Percentiles rank a stretch among this genome's conserved stretches.
Conservation (phyloP, 305 asterid species). For the Rubia balearica region DNA sequence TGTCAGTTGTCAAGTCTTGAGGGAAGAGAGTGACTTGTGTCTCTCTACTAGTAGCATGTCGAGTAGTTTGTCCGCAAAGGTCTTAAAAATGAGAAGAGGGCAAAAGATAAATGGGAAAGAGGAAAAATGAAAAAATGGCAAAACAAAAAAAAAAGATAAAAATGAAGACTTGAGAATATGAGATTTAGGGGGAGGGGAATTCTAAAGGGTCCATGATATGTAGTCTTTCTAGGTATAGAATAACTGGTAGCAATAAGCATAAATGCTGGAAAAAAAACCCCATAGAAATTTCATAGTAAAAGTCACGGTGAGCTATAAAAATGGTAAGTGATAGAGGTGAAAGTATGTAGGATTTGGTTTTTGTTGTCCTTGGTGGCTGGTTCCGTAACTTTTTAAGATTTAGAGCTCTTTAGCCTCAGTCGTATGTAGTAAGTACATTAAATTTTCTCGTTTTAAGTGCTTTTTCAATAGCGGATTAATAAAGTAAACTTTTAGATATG, state of each 20-base stretch:
- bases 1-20: constrained; percentile 6
- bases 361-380: constrained; percentile 1
- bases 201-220: not conserved
- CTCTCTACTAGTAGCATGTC: not conserved
- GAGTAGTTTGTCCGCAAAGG: not conserved
- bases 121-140: not conserved
- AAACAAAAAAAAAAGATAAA: not conserved
- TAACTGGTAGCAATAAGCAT: not conserved
- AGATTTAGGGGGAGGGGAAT: not conserved
- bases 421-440: constrained; percentile 30
- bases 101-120: too few species aligned
- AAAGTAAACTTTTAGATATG: constrained; percentile 12
- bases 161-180: not conserved
- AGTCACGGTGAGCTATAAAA: not conserved
- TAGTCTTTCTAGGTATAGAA: constrained; percentile 11
- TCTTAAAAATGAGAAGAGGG: not conserved
- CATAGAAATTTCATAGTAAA: too few species aligned
- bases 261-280: too few species aligned
- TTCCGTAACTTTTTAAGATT: constrained; percentile 2
- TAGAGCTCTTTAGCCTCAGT: constrained; percentile 21
- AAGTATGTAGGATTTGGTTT: too few species aligned
- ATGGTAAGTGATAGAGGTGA: too few species aligned
- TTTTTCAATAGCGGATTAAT: constrained; percentile 13
- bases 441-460: constrained; percentile 8
- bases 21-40: not conserved